phyloP scores from a whole-genome alignment of 2,329 filamentous ascomycete genomes.

The Ceratocystis diversiconidia region DNA sequence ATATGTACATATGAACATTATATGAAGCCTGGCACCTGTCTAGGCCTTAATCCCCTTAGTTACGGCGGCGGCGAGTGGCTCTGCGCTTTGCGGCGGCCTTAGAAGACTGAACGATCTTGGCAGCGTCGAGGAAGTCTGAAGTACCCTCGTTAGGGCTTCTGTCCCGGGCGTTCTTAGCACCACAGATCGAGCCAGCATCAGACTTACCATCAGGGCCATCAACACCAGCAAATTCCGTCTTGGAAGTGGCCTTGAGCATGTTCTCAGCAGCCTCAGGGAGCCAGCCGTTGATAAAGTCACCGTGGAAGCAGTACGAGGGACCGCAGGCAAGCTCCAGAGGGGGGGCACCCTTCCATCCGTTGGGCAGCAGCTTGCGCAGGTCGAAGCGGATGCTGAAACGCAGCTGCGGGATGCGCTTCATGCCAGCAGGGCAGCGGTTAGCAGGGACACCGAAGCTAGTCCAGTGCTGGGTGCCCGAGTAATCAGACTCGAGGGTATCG shows the following conservation, averaged over 20 bases:
- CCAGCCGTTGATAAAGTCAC: conserved; percentile 37
- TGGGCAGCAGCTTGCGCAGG: conserved; percentile 29
- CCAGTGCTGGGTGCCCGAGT: conserved; percentile 16
- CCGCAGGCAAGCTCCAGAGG: conserved; percentile 32
- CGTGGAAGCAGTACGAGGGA: conserved; percentile 30
- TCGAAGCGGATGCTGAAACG: conserved; percentile 36
- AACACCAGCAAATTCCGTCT: conserved; percentile 10
- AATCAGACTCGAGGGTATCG: conserved; percentile 21
- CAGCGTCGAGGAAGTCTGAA: conserved; percentile 4
- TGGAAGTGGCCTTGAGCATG: conserved; percentile 12
- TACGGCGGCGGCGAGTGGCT: neutral
- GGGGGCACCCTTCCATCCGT: conserved; percentile 31
- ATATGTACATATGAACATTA: neutral
- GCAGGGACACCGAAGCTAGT: conserved; percentile 1
- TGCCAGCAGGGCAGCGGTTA: conserved; percentile 30
- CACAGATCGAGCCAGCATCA: conserved; percentile 22
- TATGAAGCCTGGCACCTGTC: neutral
- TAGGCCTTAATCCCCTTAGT: neutral
- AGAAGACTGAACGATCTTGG: neutral
- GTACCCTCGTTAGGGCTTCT: conserved; percentile 13
- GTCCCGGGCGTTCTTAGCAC: conserved; percentile 9
- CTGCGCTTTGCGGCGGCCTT: neutral
- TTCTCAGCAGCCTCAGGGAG: conserved; percentile 26
- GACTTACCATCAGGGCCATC: conserved; percentile 20
- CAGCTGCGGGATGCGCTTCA: conserved; percentile 33